A percentile compares a stretch with the other conserved stretches of the same genome.
Evolutionary conservation across 2,329 filamentous ascomycete genomes (phyloP).

Genomic region (Dryadomyces quercivorus): DNA sequence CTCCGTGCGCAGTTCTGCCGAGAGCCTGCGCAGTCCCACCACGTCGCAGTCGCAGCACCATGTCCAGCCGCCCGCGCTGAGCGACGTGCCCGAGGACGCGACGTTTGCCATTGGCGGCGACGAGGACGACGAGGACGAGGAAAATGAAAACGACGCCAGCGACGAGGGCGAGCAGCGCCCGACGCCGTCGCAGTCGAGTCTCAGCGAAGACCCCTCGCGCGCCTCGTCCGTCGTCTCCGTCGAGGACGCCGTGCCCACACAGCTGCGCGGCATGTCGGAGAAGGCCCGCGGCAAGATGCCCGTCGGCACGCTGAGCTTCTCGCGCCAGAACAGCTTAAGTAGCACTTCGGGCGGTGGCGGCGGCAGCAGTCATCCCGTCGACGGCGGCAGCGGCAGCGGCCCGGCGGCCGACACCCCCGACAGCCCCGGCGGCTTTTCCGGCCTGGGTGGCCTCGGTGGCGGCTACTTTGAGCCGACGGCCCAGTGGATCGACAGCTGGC

Average conservation of each 20-base stretch:
- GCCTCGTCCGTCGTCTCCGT: conserved; percentile 57
- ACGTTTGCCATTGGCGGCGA: conserved; percentile 85
- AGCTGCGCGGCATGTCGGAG: conserved; percentile 87
- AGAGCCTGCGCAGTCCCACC: conserved; percentile 52
- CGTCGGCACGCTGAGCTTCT: conserved; percentile 69
- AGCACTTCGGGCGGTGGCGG: conserved; percentile 34
- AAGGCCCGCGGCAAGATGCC: conserved; percentile 96
- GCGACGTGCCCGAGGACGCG: conserved; percentile 65
- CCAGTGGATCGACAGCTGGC: conserved; percentile 85
- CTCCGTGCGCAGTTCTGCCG: conserved; percentile 50
- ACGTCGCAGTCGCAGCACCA: conserved; percentile 2
- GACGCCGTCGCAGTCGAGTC: conserved; percentile 48
- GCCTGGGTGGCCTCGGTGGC: background rate
- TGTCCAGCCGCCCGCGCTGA: conserved; percentile 41
- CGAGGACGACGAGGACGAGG: conserved; percentile 81
- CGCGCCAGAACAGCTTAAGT: conserved; percentile 81
- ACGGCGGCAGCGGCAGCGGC: background rate
- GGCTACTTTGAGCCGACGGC: conserved; percentile 60
- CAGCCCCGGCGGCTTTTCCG: background rate
- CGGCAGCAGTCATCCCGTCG: background rate
- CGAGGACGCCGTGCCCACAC: conserved; percentile 71
- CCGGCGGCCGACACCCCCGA: background rate
- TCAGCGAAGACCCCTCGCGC: conserved; percentile 46
- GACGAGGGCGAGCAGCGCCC: conserved; percentile 35
- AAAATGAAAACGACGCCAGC: conserved; percentile 46